A percentile compares a stretch with the other conserved stretches of the same genome.
Evolutionary conservation across 257 asterid species (phyloP).

Genomic region (Coffea canephora): DNA sequence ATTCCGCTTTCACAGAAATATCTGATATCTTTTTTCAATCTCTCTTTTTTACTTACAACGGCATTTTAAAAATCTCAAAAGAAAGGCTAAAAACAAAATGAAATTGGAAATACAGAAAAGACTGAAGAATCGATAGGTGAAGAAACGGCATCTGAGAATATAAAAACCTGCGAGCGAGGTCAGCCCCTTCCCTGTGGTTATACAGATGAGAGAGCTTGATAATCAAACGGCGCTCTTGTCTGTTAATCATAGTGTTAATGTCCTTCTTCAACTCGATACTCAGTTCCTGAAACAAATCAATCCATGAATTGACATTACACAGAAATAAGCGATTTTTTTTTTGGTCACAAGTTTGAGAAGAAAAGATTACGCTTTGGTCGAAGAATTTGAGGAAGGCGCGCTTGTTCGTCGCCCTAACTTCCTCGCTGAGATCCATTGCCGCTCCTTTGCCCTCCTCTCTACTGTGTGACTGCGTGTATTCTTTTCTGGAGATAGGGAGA

Average conservation of each 20-base stretch:
- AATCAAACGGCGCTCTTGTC: conserved; percentile 70
- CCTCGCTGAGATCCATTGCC: conserved; percentile 81
- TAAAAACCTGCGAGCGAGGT: conserved; percentile 78
- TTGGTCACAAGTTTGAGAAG: background rate
- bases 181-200: conserved; percentile 73
- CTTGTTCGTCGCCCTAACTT: conserved; percentile 73
- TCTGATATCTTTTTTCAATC: background rate
- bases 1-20: no score
- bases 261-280: conserved; percentile 55
- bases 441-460: conserved; percentile 16
- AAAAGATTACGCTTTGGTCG: conserved; percentile 60
- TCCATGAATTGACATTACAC: background rate
- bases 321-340: background rate
- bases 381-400: conserved; percentile 81
- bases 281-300: conserved; percentile 50
- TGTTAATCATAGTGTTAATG: conserved; percentile 56
- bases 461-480: conserved; percentile 8
- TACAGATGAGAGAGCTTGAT: conserved; percentile 78
- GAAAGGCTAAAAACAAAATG: background rate
- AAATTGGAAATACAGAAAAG: no score
- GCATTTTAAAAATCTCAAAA: background rate
- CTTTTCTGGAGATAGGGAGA: background rate
- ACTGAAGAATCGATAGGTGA: background rate
- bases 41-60: background rate
- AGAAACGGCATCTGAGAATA: no score